Percentiles rank a stretch among this genome's conserved stretches.
Evolutionary conservation across 306 rosid species (phyloP).

Genomic region (Sesbania bispinosa): DNA sequence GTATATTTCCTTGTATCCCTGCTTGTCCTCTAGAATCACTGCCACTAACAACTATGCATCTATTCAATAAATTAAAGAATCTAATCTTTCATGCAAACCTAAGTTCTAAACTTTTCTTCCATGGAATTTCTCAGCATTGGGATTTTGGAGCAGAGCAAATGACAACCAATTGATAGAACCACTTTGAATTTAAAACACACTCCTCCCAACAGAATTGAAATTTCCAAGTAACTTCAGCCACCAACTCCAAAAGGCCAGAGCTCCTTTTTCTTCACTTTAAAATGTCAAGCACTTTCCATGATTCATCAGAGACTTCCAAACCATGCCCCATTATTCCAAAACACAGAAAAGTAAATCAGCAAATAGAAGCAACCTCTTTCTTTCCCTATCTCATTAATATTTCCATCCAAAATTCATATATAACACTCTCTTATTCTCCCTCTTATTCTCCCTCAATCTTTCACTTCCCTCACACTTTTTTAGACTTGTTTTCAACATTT

Average conservation of each 20-base stretch:
- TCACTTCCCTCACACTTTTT: background rate
- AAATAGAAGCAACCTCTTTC: background rate
- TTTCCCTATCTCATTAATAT: conserved; percentile 3
- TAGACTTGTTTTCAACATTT: background rate
- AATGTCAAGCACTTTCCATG: background rate
- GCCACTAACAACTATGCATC: background rate
- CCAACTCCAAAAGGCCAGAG: background rate
- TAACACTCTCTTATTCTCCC: background rate
- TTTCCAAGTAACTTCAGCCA: conserved; percentile 16
- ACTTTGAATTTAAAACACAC: background rate
- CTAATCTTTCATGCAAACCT: background rate
- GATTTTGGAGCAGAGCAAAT: background rate
- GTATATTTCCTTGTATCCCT: background rate
- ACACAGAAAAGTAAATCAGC: background rate
- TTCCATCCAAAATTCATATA: background rate
- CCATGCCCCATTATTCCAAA: background rate
- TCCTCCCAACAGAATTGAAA: background rate
- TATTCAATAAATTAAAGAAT: too few species aligned
- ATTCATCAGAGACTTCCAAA: background rate
- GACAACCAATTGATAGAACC: background rate
- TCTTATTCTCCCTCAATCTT: background rate
- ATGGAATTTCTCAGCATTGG: background rate
- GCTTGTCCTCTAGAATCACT: background rate
- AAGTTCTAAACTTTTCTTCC: background rate
- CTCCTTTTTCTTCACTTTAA: background rate